A percentile compares a stretch with the other conserved stretches of the same genome.
These are phyloP conservation scores for Capsicum chinense DNA, from an alignment of 257 asterid species.

Conservation along the genomic window DNA sequence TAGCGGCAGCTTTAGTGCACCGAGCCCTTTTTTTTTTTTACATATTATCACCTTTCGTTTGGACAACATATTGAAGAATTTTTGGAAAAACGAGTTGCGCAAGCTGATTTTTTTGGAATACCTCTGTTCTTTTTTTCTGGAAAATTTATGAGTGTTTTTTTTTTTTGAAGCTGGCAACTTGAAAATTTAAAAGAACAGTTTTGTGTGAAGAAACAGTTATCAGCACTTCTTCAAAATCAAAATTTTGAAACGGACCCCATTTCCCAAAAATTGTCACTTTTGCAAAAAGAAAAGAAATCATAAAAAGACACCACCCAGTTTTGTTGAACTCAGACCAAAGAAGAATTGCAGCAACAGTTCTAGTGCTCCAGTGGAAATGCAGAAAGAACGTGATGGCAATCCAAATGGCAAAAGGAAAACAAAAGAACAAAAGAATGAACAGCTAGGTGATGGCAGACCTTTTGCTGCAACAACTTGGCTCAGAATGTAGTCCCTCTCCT, in stretches of 20 bases:
- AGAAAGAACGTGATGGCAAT: constrained; percentile 15
- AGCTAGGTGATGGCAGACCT: constrained; percentile 48
- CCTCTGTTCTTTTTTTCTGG: background rate
- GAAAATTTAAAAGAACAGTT: background rate
- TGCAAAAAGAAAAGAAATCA: background rate
- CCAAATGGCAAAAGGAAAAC: background rate
- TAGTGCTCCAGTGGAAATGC: background rate
- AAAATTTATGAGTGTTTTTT: background rate
- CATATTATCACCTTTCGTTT: background rate
- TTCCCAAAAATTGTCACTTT: background rate
- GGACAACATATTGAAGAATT: constrained; percentile 15
- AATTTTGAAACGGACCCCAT: background rate
- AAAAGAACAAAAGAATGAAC: constrained; percentile 1
- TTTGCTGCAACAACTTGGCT: constrained; percentile 90
- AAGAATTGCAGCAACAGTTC: constrained; percentile 3
- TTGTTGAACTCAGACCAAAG: background rate
- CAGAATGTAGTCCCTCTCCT: constrained; percentile 90
- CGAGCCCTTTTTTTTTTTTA: background rate
- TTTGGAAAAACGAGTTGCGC: background rate
- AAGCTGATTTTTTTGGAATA: background rate
- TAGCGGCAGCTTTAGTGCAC: too few relatives aligned
- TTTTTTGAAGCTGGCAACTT: too few relatives aligned
- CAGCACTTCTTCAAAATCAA: background rate
- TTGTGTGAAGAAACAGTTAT: background rate
- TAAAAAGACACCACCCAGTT: background rate